Conservation (phyloP, 75 land plant species). For the Cunninghamia lanceolata region DNA sequence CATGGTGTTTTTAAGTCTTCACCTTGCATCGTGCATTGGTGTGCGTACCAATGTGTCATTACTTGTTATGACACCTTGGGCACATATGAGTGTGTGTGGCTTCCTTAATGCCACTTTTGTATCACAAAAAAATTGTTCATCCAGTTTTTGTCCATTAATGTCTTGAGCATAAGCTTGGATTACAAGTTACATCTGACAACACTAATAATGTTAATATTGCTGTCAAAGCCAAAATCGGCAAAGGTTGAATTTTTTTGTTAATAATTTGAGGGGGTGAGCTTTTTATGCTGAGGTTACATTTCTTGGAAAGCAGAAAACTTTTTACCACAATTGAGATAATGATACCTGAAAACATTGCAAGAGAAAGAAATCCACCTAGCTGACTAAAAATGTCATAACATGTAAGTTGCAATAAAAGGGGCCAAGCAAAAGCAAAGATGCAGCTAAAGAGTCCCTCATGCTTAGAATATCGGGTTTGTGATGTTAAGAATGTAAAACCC, state of each 20-base stretch:
- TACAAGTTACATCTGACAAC: too few species aligned
- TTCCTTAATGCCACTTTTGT: too few species aligned
- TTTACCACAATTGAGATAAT: not conserved
- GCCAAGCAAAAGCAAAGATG: not conserved
- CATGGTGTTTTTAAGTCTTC: too few species aligned
- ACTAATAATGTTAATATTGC: too few species aligned
- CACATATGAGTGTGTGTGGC: too few species aligned
- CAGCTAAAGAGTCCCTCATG: not conserved
- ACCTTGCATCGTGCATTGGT: too few species aligned
- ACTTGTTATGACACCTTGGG: too few species aligned
- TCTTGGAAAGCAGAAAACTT: not conserved
- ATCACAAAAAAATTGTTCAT: too few species aligned
- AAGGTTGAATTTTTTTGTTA: not conserved
- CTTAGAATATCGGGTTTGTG: not conserved
- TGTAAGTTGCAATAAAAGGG: not conserved
- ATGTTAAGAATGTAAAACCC: not conserved
- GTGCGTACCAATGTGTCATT: too few species aligned
- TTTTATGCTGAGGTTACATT: not conserved
- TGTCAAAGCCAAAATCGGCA: too few species aligned
- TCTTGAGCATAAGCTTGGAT: too few species aligned
- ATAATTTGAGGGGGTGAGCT: not conserved
- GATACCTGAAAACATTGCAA: not conserved
- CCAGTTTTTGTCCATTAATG: too few species aligned
- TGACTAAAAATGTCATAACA: not conserved
- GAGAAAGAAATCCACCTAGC: not conserved